Evolutionary conservation across 1,284 basidiomycete genomes (phyloP), one percentile per base, ranked within the genome.

Genomic region (Trichosporon ovoides): DNA sequence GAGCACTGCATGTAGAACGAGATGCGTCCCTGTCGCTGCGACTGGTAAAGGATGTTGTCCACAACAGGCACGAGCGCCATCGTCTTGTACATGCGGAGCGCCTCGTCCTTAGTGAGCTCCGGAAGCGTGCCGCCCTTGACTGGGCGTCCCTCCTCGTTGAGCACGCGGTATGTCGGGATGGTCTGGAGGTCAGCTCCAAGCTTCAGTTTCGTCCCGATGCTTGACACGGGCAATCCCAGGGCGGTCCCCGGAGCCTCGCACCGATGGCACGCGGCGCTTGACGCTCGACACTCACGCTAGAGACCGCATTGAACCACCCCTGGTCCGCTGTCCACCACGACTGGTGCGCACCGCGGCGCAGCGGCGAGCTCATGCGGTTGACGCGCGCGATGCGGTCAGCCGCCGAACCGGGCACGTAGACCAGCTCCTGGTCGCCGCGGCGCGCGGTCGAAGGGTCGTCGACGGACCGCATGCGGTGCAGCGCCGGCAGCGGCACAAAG

Each of bases 11-110:
- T 75, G 66, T 94, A 94, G 78, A 96, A 96, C 6, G 89, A 90
- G 68, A 94, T 92, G 70, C 93, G 90, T 28, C 92, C 92, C 76
- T 96, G 92, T 16, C 92, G 83, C 73, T 96, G 92, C 3, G 93
- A 85, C 69, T 93, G 94, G 78, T 93, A 91, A 19, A 96, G 81
- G 24, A 94, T 81, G 64, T 87, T 92, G 77, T 96, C 92, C 69
- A 95, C 80, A 35, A 86, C 84, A 0, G 92, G 92, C 38, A 95
- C 80, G 20, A 92, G 81, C 35, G 85, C 83, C 90, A 93, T 93
- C 58, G 85, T 81, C 74, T 88, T 85, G 69, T 93, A 88, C 82
- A 93, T 80, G 69, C 79, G 84, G 53, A 83, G 81, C n/a, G 88
- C 88, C 66, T 87, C 80, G 24, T 82, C 81, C 73, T 86, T 81